Percentiles rank a stretch among this genome's conserved stretches.
Conservation (phyloP, 225 moss, liverwort and hornwort species). For the Polytrichum formosum region DNA sequence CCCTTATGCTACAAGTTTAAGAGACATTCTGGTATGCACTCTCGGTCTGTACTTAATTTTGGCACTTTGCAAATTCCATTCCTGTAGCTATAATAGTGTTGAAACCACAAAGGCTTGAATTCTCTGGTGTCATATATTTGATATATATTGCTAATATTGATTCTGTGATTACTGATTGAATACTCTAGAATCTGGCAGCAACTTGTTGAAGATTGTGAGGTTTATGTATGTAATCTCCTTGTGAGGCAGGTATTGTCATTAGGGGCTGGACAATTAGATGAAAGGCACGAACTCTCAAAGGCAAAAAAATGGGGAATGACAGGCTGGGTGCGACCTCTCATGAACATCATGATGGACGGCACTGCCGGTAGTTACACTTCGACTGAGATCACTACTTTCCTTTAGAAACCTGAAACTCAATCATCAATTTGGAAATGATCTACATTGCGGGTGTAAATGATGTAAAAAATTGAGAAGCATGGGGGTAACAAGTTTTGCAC, state of each 20-base stretch:
- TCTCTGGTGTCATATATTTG: too few species aligned
- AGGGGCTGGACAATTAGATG: slow-evolving; percentile 89
- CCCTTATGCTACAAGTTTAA: slow-evolving; percentile 64
- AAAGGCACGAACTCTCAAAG: slow-evolving; percentile 58
- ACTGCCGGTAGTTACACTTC: slow-evolving; percentile 63
- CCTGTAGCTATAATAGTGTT: background rate
- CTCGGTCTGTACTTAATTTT: background rate
- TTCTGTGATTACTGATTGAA: too few species aligned
- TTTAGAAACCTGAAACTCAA: background rate
- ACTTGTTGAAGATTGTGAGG: too few species aligned
- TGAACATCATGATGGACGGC: slow-evolving; percentile 98
- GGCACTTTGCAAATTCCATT: background rate
- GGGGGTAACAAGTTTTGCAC: background rate
- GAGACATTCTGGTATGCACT: slow-evolving; percentile 67
- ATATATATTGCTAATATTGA: too few species aligned
- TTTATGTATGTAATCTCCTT: background rate
- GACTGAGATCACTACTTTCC: background rate
- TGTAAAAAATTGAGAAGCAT: too few species aligned
- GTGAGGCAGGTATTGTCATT: slow-evolving; percentile 69
- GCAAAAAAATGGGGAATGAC: slow-evolving; percentile 94
- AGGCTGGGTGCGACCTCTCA: slow-evolving; percentile 85
- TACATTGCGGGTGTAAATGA: too few species aligned
- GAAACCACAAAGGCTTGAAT: too few species aligned
- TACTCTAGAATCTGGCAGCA: too few species aligned
- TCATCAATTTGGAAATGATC: too few species aligned